phyloP scores from a whole-genome alignment of 2,329 filamentous ascomycete species.

The Tympanopsis confertula region DNA sequence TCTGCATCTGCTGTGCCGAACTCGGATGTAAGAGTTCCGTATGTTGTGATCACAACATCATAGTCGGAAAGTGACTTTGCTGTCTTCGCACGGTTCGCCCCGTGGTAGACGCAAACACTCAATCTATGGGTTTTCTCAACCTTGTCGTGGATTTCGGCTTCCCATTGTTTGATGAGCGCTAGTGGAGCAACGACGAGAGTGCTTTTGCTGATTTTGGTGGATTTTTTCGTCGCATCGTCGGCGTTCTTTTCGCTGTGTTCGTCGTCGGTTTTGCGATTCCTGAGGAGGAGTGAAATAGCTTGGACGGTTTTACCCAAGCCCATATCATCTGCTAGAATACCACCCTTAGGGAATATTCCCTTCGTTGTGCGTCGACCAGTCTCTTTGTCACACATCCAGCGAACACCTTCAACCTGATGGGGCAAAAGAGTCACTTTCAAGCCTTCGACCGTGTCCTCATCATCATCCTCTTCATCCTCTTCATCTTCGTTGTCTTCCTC shows the following conservation, averaged over 20 bases:
- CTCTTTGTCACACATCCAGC: conserved; percentile 92
- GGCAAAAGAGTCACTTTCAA: conserved; percentile 80
- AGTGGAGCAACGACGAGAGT: conserved; percentile 89
- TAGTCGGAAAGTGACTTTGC: conserved; percentile 68
- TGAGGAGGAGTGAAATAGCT: conserved; percentile 77
- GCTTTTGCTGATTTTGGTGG: conserved; percentile 57
- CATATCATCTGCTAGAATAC: conserved; percentile 95
- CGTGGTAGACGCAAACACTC: conserved; percentile 82
- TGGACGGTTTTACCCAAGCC: conserved; percentile 93
- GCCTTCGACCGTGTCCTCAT: conserved; percentile 39
- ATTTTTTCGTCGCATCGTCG: conserved; percentile 55
- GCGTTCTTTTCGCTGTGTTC: conserved; percentile 30
- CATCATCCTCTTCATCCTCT: conserved; percentile 46
- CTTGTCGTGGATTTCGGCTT: conserved; percentile 79
- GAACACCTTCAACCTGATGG: conserved; percentile 86
- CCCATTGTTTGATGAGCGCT: conserved; percentile 94
- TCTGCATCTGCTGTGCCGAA: conserved; percentile 55
- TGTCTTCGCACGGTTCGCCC: conserved; percentile 70
- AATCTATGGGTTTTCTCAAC: conserved; percentile 59
- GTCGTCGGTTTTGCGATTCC: conserved; percentile 59
- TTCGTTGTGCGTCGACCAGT: conserved; percentile 67
- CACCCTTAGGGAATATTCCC: conserved; percentile 74
- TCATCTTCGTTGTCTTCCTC: conserved; percentile 34
- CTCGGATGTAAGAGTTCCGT: conserved; percentile 88
- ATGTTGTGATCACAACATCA: conserved; percentile 94